Evolutionary conservation across 2,329 filamentous ascomycete species (phyloP), one percentile per base, ranked within the genome.

Genomic region (Onygenales sp.): DNA sequence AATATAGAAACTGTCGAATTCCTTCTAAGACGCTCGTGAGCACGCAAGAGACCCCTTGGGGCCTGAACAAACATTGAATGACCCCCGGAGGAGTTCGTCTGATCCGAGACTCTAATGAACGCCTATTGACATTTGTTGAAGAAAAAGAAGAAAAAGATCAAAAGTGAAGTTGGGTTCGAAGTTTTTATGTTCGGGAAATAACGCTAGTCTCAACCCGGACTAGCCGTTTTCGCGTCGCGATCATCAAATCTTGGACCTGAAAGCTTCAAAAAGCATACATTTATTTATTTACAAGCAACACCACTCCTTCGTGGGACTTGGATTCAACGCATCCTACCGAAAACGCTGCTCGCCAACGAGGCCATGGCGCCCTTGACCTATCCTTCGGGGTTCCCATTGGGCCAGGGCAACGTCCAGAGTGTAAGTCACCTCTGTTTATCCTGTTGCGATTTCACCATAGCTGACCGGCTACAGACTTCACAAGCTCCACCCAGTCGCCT

Each of bases 91-190:
- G 58, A 69, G 72, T 45, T 37, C 61, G 83, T 87, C 83, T 87
- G 83, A 84, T 87, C 87, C 91, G 92, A 94, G 93, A 98, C 93
- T 98, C 93, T 97, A 97, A 92, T 87, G 88, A 87, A 83, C 85
- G 87, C 85, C 89, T 92, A 79, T 69, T 68, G 75, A 79, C 76
- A 78, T 79, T 74, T 71, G 70, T 67, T 65, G 68, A 71, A 71
- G 69, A 70, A 76, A 77, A 70, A 74, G 71, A 76, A 69, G 71
- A 70, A 67, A 66, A 61, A 27, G 4, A 27, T 27, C 21, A 66
- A 66, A 60, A 57, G 61, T 62, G 61, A 58, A 57, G 58, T 56
- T 57, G 54, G 58, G 58, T 59, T 59, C 53, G 31, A 46, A 49
- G 44, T 57, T 67, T 63, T 63, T 65, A 52, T 57, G 53, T 44